A percentile compares a stretch with the other conserved stretches of the same genome.
Evolutionary conservation across 1,284 basidiomycete species (phyloP).

Genomic region (Calocybe gambosa): DNA sequence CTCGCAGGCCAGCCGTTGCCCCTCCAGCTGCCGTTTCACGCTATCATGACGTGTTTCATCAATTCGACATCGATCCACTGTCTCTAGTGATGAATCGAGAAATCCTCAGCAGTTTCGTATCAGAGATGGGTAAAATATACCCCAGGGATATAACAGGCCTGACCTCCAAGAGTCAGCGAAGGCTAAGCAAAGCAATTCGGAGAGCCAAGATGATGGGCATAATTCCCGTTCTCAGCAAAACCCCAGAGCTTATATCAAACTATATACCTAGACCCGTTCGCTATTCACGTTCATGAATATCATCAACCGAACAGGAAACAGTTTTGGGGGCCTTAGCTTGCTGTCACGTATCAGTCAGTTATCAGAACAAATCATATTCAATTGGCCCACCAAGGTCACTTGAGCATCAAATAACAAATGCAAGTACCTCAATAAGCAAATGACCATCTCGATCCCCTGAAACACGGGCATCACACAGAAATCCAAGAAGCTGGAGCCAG

Average conservation of each 20-base stretch:
- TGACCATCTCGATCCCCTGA: conserved; percentile 11
- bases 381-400: conserved; percentile 12
- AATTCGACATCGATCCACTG: conserved; percentile 65
- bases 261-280: neutral
- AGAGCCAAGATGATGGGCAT: conserved; percentile 92
- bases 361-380: neutral
- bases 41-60: conserved; percentile 60
- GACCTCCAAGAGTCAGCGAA: conserved; percentile 78
- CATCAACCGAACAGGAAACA: neutral
- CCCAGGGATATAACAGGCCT: conserved; percentile 67
- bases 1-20: conserved; percentile 36
- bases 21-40: conserved; percentile 46
- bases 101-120: conserved; percentile 65
- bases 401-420: conserved; percentile 2
- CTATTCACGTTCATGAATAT: neutral
- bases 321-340: conserved; percentile 12
- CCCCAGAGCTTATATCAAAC: conserved; percentile 9
- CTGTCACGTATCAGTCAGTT: conserved; percentile 4
- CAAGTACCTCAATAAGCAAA: neutral
- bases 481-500: conserved; percentile 6
- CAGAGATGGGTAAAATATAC: conserved; percentile 84
- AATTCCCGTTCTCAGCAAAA: conserved; percentile 61
- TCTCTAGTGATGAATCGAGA: conserved; percentile 60
- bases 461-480: conserved; percentile 2
- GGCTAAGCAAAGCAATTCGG: conserved; percentile 82